Percentiles rank a stretch among this genome's conserved stretches.
These are phyloP conservation scores for Alopecurus myosuroides DNA, from an alignment of 176 grass and related monocot genomes.

Conservation along the genomic window DNA sequence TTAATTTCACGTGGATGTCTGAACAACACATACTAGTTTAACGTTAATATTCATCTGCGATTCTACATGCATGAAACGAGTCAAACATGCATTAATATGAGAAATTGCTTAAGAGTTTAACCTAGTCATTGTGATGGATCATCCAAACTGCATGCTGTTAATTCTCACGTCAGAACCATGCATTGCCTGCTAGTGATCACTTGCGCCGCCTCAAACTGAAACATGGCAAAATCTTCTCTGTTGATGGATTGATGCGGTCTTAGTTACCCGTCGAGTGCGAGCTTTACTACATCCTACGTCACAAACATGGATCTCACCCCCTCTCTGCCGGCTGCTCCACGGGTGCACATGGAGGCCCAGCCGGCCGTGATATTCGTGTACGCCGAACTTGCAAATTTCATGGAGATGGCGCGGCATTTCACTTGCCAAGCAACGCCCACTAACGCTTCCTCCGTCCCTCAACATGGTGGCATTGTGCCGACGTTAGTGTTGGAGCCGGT, in stretches of 20 bases:
- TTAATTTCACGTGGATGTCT: too few species aligned
- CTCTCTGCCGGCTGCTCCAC: too few species aligned
- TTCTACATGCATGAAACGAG: too few species aligned
- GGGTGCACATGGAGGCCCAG: not conserved
- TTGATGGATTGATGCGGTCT: not conserved
- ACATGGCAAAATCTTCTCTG: not conserved
- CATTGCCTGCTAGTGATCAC: not conserved
- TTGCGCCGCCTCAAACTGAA: not conserved
- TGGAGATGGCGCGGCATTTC: constrained; percentile 41
- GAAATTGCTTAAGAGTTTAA: not conserved
- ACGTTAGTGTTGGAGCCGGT: not conserved
- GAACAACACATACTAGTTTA: too few species aligned
- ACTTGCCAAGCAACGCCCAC: constrained; percentile 9
- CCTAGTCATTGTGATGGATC: not conserved
- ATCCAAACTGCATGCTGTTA: not conserved
- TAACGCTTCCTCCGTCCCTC: not conserved
- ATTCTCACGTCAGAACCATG: not conserved
- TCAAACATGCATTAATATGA: too few species aligned
- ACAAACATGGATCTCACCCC: not conserved
- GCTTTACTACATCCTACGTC: not conserved
- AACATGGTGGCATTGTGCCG: not conserved
- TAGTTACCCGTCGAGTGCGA: not conserved
- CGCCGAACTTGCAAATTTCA: constrained; percentile 18
- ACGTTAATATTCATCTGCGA: too few species aligned
- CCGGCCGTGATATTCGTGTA: not conserved